Conservation (phyloP, 345 rosid species). For the Ceriops tagal region DNA sequence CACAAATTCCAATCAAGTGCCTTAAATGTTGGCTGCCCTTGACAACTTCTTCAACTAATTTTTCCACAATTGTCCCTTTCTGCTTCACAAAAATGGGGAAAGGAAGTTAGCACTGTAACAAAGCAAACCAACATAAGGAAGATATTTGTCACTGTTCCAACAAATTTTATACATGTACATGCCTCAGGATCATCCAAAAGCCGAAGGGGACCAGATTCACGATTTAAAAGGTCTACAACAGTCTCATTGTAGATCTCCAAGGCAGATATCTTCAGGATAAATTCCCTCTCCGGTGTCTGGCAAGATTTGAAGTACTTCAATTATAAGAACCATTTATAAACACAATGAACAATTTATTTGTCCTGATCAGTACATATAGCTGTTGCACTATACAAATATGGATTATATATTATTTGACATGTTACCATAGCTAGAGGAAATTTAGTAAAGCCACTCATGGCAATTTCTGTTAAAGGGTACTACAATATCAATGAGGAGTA, state of each 20-base stretch:
- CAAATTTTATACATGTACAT: slow-evolving; percentile 10
- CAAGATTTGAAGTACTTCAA: not conserved
- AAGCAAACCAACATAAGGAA: not conserved
- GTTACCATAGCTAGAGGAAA: not conserved
- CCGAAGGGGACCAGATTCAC: slow-evolving; percentile 75
- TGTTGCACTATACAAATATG: not conserved
- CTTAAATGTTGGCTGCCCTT: slow-evolving; percentile 67
- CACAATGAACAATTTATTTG: not conserved
- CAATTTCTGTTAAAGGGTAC: not conserved
- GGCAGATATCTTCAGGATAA: slow-evolving; percentile 75
- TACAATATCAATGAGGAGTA: no score
- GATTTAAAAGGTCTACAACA: slow-evolving; percentile 76
- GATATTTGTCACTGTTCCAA: not conserved
- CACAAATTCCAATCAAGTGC: slow-evolving; percentile 79
- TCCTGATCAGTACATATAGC: not conserved
- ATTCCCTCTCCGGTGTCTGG: slow-evolving; percentile 71
- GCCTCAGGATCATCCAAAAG: slow-evolving; percentile 99
- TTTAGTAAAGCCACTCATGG: not conserved
- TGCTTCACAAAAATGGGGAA: slow-evolving; percentile 28
- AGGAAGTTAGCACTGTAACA: slow-evolving; percentile 12
- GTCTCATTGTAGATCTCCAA: slow-evolving; percentile 93
- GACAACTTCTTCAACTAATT: slow-evolving; percentile 76
- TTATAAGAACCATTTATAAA: not conserved
- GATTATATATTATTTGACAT: not conserved
- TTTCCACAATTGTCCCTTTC: slow-evolving; percentile 90